A percentile compares a stretch with the other conserved stretches of the same genome.
phyloP scores from a whole-genome alignment of 78 protist genomes.

The Monosiga brevicollis region DNA sequence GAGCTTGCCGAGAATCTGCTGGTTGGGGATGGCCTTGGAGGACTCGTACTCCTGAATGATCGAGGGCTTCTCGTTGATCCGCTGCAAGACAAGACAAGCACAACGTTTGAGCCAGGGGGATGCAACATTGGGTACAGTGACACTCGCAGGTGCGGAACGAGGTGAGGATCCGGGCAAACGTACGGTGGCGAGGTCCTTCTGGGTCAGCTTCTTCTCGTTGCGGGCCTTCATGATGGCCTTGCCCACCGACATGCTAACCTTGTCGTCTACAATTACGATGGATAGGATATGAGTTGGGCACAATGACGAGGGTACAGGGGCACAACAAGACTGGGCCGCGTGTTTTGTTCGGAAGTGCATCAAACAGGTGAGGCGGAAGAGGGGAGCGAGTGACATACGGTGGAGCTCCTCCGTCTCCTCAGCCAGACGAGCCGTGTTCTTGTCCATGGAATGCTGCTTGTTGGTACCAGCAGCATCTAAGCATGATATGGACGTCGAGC shows the following conservation, averaged over 20 bases:
- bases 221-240: slow-evolving; percentile 49
- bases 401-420: slow-evolving; percentile 30
- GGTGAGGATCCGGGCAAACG: no score
- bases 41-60: slow-evolving; percentile 59
- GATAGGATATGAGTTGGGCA: no score
- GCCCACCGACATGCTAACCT: neutral
- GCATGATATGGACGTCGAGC: no score
- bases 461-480: slow-evolving; percentile 10
- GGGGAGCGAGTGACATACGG: slow-evolving; percentile 6
- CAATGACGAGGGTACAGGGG: no score
- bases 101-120: neutral
- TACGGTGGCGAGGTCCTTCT: slow-evolving; percentile 58
- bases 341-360: no score
- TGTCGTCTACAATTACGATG: neutral
- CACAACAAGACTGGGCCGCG: no score
- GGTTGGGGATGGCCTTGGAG: slow-evolving; percentile 64
- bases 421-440: slow-evolving; percentile 18
- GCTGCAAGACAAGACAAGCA: neutral
- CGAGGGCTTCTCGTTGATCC: slow-evolving; percentile 40
- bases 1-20: neutral
- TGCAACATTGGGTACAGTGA: neutral
- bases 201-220: slow-evolving; percentile 30
- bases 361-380: neutral
- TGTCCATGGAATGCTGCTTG: neutral
- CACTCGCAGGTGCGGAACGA: neutral